Base-by-base conservation (phyloP, 257 asterid species). In the Salvia rosmarinus region DNA sequence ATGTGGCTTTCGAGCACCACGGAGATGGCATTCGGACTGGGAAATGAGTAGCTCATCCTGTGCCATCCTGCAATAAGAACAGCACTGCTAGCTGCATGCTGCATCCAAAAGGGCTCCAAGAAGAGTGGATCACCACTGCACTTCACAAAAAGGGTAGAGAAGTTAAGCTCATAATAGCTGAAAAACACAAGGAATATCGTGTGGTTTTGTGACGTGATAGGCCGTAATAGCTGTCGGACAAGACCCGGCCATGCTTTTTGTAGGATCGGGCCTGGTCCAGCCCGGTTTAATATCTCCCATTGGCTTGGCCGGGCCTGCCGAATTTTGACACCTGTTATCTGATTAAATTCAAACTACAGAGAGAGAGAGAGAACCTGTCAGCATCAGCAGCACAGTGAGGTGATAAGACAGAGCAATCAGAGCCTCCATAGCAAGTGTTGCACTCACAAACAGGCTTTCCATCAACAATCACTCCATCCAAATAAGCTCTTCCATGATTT, bases 51-150 rank as follows among this genome's bases (percentile, higher is more conserved):
- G 70, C 96, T 81, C 98, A 91, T 89, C 71, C 97, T 74, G 72
- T 89, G 97, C 96, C 97, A 91, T 5, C 96, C 97, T 32, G 92
- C 35, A 4, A 89, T 40, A 2, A 89, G 9, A 1, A 87, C 76
- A 37, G 93, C 95, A 71, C 95, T 85, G 21, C 67, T 77, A 2
- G 78, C 77, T 40, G 90, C 91, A 50, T 81, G 68, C n/a, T 78
- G 74, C 78, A 70, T 63, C 90, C 87, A 85, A 34, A 76, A 85
- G 8, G 83, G 86, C 78, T 85, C 90, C 77, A 85, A 59, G 79
- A 82, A 85, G 35, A 82, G 50, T 0, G 87, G 90, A 72, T 85
- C 80, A 61, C 90, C 90, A 67, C 86, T 85, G 82, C 84, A 80
- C 74, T 14, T 52, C 2, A 68, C 50, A 49, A 68, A 46, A 5